A percentile compares a stretch with the other conserved stretches of the same genome.
Conservation (phyloP, 495 filamentous ascomycete species). For the Penicillium desertorum region DNA sequence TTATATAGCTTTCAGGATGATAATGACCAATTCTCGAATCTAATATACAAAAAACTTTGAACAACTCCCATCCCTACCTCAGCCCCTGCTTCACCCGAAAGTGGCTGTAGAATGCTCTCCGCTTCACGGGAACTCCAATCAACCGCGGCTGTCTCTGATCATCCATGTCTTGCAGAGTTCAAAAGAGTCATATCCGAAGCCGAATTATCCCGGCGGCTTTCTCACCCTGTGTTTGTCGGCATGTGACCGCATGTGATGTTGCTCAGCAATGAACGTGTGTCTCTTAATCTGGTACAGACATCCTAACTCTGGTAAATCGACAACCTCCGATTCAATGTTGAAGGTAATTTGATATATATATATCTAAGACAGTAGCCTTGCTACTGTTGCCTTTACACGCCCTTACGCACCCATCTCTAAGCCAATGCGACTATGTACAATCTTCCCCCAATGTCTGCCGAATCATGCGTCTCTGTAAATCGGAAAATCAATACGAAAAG, state of each 20-base stretch:
- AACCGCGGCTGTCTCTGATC: slow-evolving; percentile 11
- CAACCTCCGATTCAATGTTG: not conserved
- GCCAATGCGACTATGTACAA: slow-evolving; percentile 8
- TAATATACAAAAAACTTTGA: slow-evolving; percentile 1
- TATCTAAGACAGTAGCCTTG: not conserved
- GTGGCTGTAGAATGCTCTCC: slow-evolving; percentile 1
- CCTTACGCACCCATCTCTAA: not conserved
- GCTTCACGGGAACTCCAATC: slow-evolving; percentile 11
- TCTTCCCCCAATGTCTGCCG: not conserved
- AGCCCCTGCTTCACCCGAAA: slow-evolving; percentile 13
- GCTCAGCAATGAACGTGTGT: not conserved
- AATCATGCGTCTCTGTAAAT: not conserved
- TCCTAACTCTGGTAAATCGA: not conserved
- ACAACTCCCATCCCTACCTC: not conserved
- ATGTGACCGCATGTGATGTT: slow-evolving; percentile 20
- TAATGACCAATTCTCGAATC: not conserved
- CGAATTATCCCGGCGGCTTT: slow-evolving; percentile 11
- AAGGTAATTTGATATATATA: not conserved
- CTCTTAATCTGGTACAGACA: not conserved
- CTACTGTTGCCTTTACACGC: not conserved
- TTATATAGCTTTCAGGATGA: slow-evolving; percentile 15
- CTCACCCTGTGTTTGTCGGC: not conserved
- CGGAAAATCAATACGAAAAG: not conserved
- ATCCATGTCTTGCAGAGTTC: slow-evolving; percentile 3
- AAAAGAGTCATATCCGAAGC: slow-evolving; percentile 5